Percentiles rank a stretch among this genome's conserved stretches.
phyloP scores from a whole-genome alignment of 768 basidiomycete species.

The Boletus rubescentipes region DNA sequence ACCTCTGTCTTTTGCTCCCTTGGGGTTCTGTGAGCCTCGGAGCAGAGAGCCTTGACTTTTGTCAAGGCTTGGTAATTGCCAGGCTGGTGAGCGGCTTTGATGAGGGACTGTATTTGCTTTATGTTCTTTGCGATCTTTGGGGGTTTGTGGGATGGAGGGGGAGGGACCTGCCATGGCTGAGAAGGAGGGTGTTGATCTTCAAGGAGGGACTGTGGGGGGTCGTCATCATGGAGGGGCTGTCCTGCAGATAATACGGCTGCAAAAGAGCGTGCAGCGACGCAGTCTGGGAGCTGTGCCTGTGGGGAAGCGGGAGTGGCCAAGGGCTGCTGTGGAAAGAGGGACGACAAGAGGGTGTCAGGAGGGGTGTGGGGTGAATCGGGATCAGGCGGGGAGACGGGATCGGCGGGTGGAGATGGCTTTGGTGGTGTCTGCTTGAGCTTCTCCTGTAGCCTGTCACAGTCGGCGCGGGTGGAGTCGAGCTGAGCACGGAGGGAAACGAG shows the following conservation, averaged over 20 bases:
- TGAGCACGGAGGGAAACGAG: slow-evolving; percentile 33
- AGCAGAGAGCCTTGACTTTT: slow-evolving; percentile 45
- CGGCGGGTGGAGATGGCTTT: slow-evolving; percentile 7
- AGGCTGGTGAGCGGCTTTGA: slow-evolving; percentile 43
- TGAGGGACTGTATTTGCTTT: slow-evolving; percentile 42
- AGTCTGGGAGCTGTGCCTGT: slow-evolving; percentile 35
- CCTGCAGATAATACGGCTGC: slow-evolving; percentile 33
- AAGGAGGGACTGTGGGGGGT: slow-evolving; percentile 22
- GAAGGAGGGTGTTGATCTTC: slow-evolving; percentile 18
- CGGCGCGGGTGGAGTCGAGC: slow-evolving; percentile 33
- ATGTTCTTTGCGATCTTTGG: slow-evolving; percentile 36
- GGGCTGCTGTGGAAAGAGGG: slow-evolving; percentile 23
- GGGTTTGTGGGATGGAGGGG: slow-evolving; percentile 13
- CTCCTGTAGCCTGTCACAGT: slow-evolving; percentile 32
- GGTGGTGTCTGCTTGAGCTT: slow-evolving; percentile 15
- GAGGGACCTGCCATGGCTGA: slow-evolving; percentile 26
- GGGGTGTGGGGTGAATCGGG: no score
- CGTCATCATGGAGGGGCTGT: slow-evolving; percentile 27
- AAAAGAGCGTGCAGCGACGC: slow-evolving; percentile 35
- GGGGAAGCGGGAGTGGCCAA: slow-evolving; percentile 35
- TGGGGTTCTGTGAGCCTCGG: slow-evolving; percentile 44
- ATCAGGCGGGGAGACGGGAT: slow-evolving; percentile 2
- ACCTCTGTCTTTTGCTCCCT: slow-evolving; percentile 45
- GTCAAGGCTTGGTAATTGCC: slow-evolving; percentile 41
- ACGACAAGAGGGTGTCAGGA: slow-evolving; percentile 14